These are phyloP conservation scores for Musa acuminata DNA, from an alignment of 176 grass and related monocot genomes.

Conservation along the genomic window DNA sequence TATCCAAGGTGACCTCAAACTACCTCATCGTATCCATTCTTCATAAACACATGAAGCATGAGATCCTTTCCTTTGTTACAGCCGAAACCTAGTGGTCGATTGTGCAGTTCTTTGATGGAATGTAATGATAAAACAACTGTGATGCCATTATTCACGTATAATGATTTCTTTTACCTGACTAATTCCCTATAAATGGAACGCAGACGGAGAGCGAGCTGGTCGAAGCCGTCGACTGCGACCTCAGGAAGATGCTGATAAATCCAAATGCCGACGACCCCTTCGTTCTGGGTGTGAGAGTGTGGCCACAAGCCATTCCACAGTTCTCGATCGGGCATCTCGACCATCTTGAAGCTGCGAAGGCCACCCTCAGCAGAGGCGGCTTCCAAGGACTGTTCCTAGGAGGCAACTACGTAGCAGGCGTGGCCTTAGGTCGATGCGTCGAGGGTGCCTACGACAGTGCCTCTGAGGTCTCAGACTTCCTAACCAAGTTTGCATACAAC, in stretches of 20 bases:
- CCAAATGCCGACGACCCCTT: slow-evolving; percentile 52
- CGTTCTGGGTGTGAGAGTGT: slow-evolving; percentile 63
- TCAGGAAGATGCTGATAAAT: slow-evolving; percentile 83
- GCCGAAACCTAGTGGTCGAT: not conserved
- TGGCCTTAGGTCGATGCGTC: slow-evolving; percentile 73
- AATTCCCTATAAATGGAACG: not conserved
- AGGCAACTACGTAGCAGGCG: slow-evolving; percentile 83
- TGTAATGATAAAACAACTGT: no score
- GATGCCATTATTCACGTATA: no score
- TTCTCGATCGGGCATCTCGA: slow-evolving; percentile 83
- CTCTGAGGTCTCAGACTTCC: slow-evolving; percentile 44
- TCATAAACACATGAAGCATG: not conserved
- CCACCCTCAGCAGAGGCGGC: slow-evolving; percentile 31
- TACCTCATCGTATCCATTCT: not conserved
- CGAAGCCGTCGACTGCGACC: slow-evolving; percentile 72
- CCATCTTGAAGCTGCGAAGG: slow-evolving; percentile 50
- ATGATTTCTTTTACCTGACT: slow-evolving; percentile 1
- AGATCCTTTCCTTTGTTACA: not conserved
- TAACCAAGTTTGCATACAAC: slow-evolving; percentile 45
- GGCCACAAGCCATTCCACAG: slow-evolving; percentile 90
- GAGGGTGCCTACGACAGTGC: slow-evolving; percentile 81
- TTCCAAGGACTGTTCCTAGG: slow-evolving; percentile 63
- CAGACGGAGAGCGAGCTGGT: slow-evolving; percentile 73
- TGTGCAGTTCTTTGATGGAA: no score
- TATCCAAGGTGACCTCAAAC: slow-evolving; percentile 54